Conservation (phyloP, 352 stramenopile genomes). For the Pythium coloratum region DNA sequence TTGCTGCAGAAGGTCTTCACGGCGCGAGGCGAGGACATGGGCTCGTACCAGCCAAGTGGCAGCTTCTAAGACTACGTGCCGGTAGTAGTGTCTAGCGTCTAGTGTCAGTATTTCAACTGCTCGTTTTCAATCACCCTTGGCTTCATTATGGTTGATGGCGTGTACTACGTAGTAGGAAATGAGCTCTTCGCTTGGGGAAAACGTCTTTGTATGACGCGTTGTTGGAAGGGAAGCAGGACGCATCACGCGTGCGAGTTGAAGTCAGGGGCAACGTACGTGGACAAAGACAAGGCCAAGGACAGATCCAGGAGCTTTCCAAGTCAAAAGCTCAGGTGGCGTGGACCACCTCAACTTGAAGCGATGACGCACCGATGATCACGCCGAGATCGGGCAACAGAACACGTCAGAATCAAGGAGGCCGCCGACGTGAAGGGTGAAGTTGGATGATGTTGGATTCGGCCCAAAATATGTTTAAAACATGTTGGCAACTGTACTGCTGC, state of each 20-base stretch:
- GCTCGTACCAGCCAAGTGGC: slow-evolving; percentile 56
- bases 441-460: not conserved
- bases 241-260: slow-evolving; percentile 4
- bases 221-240: not conserved
- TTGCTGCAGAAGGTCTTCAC: slow-evolving; percentile 71
- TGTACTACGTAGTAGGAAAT: too few species aligned
- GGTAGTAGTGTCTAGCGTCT: too few species aligned
- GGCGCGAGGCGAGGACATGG: slow-evolving; percentile 58
- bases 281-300: not conserved
- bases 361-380: slow-evolving; percentile 15
- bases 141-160: too few species aligned
- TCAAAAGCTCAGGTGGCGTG: slow-evolving; percentile 17
- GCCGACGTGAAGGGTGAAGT: slow-evolving; percentile 12
- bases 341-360: slow-evolving; percentile 30
- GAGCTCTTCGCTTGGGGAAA: too few species aligned
- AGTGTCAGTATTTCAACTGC: too few species aligned
- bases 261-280: not conserved
- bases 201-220: too few species aligned
- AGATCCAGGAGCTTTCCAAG: not conserved
- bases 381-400: not conserved
- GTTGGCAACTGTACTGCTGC: not conserved
- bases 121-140: too few species aligned
- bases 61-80: slow-evolving; percentile 44
- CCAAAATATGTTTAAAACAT: slow-evolving; percentile 20
- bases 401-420: slow-evolving; percentile 25